Percentiles rank a stretch among this genome's conserved stretches.
These are phyloP conservation scores for Chaetomium cochliodes DNA, from an alignment of 495 filamentous ascomycete genomes.

Conservation along the genomic window DNA sequence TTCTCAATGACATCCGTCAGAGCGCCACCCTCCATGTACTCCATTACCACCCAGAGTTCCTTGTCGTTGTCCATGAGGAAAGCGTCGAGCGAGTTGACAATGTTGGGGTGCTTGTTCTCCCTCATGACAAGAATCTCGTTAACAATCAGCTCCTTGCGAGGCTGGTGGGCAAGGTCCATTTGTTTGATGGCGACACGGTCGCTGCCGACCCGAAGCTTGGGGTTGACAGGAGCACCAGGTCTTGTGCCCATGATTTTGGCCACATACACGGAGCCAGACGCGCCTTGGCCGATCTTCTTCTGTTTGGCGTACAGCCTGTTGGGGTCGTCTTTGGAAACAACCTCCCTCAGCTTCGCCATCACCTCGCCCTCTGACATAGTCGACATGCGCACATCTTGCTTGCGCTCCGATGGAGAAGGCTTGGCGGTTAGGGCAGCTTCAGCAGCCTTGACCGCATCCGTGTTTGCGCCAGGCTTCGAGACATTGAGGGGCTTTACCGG, in stretches of 20 bases:
- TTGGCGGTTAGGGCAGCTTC: constrained; percentile 79
- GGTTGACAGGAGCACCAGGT: constrained; percentile 64
- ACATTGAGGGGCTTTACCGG: constrained; percentile 91
- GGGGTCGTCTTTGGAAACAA: constrained; percentile 89
- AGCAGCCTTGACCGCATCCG: constrained; percentile 72
- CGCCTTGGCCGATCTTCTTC: constrained; percentile 98
- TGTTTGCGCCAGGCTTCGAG: constrained; percentile 65
- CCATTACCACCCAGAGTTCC: constrained; percentile 99
- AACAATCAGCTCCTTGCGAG: constrained; percentile 96
- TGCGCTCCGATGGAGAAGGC: constrained; percentile 59
- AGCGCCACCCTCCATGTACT: constrained; percentile 98
- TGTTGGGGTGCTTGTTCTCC: constrained; percentile 94
- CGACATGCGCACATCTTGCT: constrained; percentile 93
- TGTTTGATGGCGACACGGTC: constrained; percentile 97
- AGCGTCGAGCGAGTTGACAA: constrained; percentile 97
- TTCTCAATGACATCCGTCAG: constrained; percentile 98
- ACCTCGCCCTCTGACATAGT: constrained; percentile 95
- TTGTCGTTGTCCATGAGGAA: constrained; percentile 90
- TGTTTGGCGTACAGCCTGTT: constrained; percentile 94
- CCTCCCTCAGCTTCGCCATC: constrained; percentile 88
- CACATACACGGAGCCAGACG: constrained; percentile 96
- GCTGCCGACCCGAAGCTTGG: constrained; percentile 59
- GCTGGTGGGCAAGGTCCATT: constrained; percentile 97
- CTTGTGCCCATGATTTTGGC: constrained; percentile 74
- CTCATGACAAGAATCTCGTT: constrained; percentile 99